These are phyloP conservation scores for Annulohypoxylon nitens DNA, from an alignment of 495 filamentous ascomycete species.

Conservation along the genomic window DNA sequence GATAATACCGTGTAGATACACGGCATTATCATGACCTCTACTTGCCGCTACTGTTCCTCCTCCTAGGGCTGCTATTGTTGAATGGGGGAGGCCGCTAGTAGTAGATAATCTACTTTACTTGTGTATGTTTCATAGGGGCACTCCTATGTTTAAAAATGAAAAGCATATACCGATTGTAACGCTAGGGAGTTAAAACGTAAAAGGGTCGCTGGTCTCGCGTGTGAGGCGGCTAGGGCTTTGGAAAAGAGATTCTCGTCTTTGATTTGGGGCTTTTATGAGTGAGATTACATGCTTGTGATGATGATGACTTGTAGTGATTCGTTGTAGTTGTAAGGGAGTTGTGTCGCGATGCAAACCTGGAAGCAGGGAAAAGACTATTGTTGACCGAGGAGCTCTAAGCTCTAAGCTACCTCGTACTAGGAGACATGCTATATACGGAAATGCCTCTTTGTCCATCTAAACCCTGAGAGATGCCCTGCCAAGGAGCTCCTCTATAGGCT, in stretches of 20 bases:
- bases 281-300: neutral
- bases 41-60: neutral
- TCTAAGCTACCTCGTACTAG: too few species aligned
- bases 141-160: conserved; percentile 6
- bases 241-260: neutral
- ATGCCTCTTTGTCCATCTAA: too few species aligned
- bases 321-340: neutral
- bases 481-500: too few species aligned
- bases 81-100: neutral
- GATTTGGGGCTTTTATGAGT: neutral
- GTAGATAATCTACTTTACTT: conserved; percentile 16
- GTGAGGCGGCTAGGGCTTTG: neutral
- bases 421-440: too few species aligned
- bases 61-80: neutral
- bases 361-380: too few species aligned
- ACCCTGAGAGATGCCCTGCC: too few species aligned
- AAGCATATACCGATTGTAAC: conserved; percentile 19
- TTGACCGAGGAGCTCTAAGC: too few species aligned
- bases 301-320: neutral
- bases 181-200: neutral
- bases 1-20: too few species aligned
- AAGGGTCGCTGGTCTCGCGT: neutral
- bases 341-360: too few species aligned
- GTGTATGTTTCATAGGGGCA: conserved; percentile 2
- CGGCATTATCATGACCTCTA: neutral